These are phyloP conservation scores for Eutrema heterophyllum DNA, from an alignment of 345 rosid genomes.

Conservation along the genomic window DNA sequence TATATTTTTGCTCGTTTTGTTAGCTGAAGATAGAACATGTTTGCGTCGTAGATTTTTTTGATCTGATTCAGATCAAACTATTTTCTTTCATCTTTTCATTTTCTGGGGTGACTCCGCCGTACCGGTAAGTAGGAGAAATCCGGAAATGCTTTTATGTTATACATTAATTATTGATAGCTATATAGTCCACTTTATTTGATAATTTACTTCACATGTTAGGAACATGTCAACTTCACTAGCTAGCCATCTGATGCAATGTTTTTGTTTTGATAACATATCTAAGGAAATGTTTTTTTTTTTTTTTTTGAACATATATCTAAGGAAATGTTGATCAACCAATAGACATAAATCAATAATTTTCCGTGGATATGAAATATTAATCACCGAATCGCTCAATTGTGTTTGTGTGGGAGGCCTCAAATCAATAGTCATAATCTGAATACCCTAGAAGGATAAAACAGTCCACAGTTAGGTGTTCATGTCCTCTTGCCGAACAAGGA, in stretches of 20 bases:
- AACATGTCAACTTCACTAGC: conserved; percentile 23
- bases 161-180: background rate
- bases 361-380: background rate
- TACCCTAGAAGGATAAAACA: conserved; percentile 36
- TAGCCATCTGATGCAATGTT: background rate
- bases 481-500: conserved; percentile 32
- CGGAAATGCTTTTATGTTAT: background rate
- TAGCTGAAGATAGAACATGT: background rate
- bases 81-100: background rate
- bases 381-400: background rate
- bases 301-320: too few relatives aligned
- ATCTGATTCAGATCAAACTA: background rate
- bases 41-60: background rate
- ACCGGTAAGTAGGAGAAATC: background rate
- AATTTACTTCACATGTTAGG: conserved; percentile 18
- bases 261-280: background rate
- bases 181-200: background rate
- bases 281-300: background rate
- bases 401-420: conserved; percentile 23
- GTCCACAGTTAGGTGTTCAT: conserved; percentile 25
- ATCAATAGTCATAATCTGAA: conserved; percentile 29
- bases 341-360: background rate
- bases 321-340: conserved; percentile 3
- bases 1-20: background rate
- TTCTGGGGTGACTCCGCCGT: background rate